A percentile compares a stretch with the other conserved stretches of the same genome.
Conservation (phyloP, 1,284 basidiomycete species). For the Malassezia equina region DNA sequence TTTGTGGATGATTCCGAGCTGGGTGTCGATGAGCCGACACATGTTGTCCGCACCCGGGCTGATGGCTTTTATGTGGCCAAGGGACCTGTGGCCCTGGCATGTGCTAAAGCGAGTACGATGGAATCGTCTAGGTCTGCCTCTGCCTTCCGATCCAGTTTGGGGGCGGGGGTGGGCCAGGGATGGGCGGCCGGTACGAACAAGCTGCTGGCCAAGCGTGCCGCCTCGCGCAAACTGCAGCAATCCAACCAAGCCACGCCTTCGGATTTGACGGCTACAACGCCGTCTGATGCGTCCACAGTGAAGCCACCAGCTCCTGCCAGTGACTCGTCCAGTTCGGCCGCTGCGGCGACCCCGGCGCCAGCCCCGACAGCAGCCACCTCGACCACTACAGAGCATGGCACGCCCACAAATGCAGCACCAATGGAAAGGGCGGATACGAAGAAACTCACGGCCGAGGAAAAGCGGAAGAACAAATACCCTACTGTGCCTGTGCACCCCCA, state of each 20-base stretch:
- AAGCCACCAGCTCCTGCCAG: not conserved
- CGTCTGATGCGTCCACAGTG: not conserved
- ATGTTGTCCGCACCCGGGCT: slow-evolving; percentile 83
- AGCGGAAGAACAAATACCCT: slow-evolving; percentile 31
- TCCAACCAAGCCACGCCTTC: not conserved
- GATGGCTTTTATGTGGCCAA: slow-evolving; percentile 75
- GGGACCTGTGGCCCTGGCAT: slow-evolving; percentile 43
- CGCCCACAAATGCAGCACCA: not conserved
- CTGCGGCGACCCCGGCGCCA: not conserved
- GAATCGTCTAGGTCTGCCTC: slow-evolving; percentile 5
- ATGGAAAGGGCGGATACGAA: not conserved
- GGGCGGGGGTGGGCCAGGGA: slow-evolving; percentile 14
- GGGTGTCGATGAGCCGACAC: slow-evolving; percentile 75
- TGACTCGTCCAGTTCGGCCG: not conserved
- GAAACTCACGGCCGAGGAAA: slow-evolving; percentile 49
- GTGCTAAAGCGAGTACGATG: slow-evolving; percentile 20
- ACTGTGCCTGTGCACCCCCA: slow-evolving; percentile 55
- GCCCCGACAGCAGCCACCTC: not conserved
- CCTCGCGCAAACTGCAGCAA: slow-evolving; percentile 7
- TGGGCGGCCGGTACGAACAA: slow-evolving; percentile 31
- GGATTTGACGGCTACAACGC: not conserved
- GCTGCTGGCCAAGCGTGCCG: slow-evolving; percentile 30
- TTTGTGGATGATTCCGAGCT: slow-evolving; percentile 97
- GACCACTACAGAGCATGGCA: not conserved
- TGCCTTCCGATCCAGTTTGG: slow-evolving; percentile 12